Evolutionary conservation across 1,284 basidiomycete species (phyloP).

Genomic region (Ganoderma resinaceum): DNA sequence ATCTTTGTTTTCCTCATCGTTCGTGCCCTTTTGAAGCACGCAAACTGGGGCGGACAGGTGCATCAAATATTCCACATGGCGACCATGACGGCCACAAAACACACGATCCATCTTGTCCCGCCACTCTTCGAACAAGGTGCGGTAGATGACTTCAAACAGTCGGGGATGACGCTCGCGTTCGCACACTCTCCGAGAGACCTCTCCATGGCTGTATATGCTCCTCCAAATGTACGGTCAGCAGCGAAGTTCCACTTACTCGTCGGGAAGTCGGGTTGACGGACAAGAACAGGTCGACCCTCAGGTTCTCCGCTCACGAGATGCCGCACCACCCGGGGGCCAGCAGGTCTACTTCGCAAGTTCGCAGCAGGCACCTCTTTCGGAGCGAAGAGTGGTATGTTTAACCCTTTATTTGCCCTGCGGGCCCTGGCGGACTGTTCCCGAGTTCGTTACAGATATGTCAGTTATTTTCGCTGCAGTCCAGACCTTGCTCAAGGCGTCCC

Average conservation of each 20-base stretch:
- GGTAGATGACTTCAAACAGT: slow-evolving; percentile 32
- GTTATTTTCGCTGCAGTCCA: slow-evolving; percentile 42
- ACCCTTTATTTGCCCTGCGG: not conserved
- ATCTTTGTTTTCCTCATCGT: too few relatives aligned
- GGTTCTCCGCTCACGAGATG: slow-evolving; percentile 14
- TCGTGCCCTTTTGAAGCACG: not conserved
- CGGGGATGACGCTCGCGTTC: slow-evolving; percentile 32
- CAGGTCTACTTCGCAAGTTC: slow-evolving; percentile 38
- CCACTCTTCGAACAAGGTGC: slow-evolving; percentile 35
- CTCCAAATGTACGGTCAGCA: slow-evolving; percentile 31
- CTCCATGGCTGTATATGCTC: slow-evolving; percentile 36
- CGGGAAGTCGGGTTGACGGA: not conserved
- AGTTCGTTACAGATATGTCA: slow-evolving; percentile 46
- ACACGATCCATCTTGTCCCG: slow-evolving; percentile 31
- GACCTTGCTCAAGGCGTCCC: slow-evolving; percentile 55
- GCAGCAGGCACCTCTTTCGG: slow-evolving; percentile 37
- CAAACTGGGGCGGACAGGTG: too few relatives aligned
- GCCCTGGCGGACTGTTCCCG: not conserved
- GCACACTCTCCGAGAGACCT: slow-evolving; percentile 39
- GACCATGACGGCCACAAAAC: slow-evolving; percentile 4
- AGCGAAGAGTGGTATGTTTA: slow-evolving; percentile 41
- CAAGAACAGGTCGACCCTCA: slow-evolving; percentile 31
- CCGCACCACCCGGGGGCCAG: slow-evolving; percentile 15
- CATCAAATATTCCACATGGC: too few relatives aligned
- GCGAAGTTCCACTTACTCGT: not conserved